Evolutionary conservation across 108 stramenopile species (phyloP), one percentile per base, ranked within the genome.

Genomic region (Pinguiococcus pyrenoidosus): DNA sequence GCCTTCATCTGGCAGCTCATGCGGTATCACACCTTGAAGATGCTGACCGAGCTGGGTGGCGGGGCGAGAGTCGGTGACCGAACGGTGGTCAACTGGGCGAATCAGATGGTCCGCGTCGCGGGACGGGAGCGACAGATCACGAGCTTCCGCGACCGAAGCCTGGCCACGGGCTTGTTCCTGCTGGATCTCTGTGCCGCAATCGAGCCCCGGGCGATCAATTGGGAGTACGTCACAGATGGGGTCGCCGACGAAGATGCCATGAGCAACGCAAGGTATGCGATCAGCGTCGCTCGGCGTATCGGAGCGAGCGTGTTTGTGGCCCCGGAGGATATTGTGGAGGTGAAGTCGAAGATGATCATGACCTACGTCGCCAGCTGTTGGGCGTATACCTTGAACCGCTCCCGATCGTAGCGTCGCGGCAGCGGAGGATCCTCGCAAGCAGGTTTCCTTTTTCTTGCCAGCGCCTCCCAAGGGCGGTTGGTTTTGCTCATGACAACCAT

Each of bases 1-100:
- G 73, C 62, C 27, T 59, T 74, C 58, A 62, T 74, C 34, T 74
- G 70, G 73, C 73, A 74, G 64, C 56, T 72, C 37, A 74, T 74
- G 73, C 43, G 73, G 12, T 10, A 50, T 56, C 66, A 71, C 45
- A 71, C 70, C 26, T 29, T 71, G 25, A 47, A 64, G 37, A 34
- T 74, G 5, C 48, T 74, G 14, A 24, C 6, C 20, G 5, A 20
- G 16, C 27, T 66, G 34, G 50, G 32, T 1, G 30, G 27, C 21
- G 38, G 32, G 38, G 38, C 16, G 17, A 24, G 45, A 33, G 30
- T 58, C 35, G 30, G 4, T 8, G 32, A 36, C 24, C 24, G 38
- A 4, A 40, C 58, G 25, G 30, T 66, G 29, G 16, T 66, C 36
- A 5, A 14, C 3, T 66, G 64, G 64, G 64, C 64, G 9, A 66